Percentiles rank a stretch among this genome's conserved stretches.
phyloP scores from a whole-genome alignment of 2,329 filamentous ascomycete species.

The Penicillium concentricum region DNA sequence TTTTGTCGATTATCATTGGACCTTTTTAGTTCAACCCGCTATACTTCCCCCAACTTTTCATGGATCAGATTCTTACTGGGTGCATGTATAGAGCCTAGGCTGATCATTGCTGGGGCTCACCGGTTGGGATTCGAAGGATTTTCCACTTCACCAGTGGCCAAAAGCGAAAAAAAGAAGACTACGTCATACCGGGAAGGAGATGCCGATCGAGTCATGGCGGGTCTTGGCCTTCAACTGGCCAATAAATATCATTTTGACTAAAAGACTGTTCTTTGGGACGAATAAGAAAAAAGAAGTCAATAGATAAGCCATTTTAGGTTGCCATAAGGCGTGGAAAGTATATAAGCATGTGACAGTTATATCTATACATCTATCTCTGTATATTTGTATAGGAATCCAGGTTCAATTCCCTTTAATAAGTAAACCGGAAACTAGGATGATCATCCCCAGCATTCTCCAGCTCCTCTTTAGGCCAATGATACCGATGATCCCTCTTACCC shows the following conservation, averaged over 20 bases:
- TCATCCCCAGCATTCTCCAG: constrained; percentile 41
- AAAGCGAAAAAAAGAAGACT: not conserved
- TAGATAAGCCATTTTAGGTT: not conserved
- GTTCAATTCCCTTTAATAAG: constrained; percentile 21
- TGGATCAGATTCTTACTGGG: not conserved
- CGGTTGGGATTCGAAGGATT: not conserved
- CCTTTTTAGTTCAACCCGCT: not conserved
- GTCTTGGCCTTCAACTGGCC: not conserved
- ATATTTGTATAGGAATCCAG: not conserved
- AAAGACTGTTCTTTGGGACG: not conserved
- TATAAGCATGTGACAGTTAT: not conserved
- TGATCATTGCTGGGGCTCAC: not conserved
- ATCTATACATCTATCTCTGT: not conserved
- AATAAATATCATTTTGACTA: not conserved
- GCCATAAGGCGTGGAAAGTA: not conserved
- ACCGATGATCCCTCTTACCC: constrained; percentile 37
- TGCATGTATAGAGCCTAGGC: not conserved
- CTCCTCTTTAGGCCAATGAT: constrained; percentile 36
- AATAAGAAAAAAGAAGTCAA: not conserved
- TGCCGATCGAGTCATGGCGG: constrained; percentile 3
- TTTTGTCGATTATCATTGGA: constrained; percentile 9
- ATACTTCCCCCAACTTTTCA: not conserved
- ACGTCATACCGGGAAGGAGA: constrained; percentile 6
- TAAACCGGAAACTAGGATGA: constrained; percentile 41
- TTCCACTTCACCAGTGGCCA: too few relatives aligned